These are phyloP conservation scores for Viola pubescens DNA, from an alignment of 441 rosid genomes.

Conservation along the genomic window DNA sequence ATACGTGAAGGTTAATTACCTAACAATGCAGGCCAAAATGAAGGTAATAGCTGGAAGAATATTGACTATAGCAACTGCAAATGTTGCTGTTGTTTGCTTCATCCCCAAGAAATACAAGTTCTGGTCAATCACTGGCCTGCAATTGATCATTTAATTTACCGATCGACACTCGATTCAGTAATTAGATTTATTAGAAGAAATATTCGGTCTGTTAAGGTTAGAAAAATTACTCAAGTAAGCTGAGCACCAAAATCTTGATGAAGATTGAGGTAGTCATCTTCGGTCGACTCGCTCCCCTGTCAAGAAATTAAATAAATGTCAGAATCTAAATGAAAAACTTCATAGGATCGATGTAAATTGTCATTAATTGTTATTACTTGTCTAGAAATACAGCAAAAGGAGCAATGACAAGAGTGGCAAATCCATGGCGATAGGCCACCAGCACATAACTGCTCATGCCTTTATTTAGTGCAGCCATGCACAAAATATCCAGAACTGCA, in stretches of 20 bases:
- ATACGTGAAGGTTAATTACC: slow-evolving; percentile 22
- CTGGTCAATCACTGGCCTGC: slow-evolving; percentile 74
- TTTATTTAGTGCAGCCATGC: slow-evolving; percentile 54
- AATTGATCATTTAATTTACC: no score
- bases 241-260: no score
- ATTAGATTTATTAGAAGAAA: no score
- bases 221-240: no score
- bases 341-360: no score
- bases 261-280: no score
- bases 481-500: slow-evolving; percentile 67
- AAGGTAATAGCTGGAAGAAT: slow-evolving; percentile 68
- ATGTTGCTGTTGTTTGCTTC: slow-evolving; percentile 65
- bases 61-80: slow-evolving; percentile 55
- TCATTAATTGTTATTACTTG: no score
- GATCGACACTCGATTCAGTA: no score
- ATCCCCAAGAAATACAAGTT: slow-evolving; percentile 57
- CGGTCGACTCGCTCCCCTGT: no score
- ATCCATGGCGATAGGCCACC: slow-evolving; percentile 62
- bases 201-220: no score
- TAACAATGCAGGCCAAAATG: slow-evolving; percentile 44
- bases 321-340: no score
- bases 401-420: slow-evolving; percentile 56
- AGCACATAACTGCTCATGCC: slow-evolving; percentile 74
- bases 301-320: no score
- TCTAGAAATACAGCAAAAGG: slow-evolving; percentile 50